Evolutionary conservation across 1,284 basidiomycete species (phyloP), one percentile per base, ranked within the genome.

Genomic region (Ceratobasidium sp.): DNA sequence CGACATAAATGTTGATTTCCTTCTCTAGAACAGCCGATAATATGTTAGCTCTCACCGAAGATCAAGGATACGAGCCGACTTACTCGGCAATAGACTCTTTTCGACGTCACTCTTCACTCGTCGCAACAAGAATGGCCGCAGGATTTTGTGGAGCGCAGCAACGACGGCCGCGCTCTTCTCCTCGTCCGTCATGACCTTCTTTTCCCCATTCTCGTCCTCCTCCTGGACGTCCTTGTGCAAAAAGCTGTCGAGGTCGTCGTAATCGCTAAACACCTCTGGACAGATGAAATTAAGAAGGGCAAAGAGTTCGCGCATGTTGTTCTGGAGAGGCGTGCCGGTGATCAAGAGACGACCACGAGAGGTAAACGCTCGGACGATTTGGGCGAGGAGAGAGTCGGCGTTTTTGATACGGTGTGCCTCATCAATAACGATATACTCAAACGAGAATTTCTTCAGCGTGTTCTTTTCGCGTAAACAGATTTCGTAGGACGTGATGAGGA

Each of bases 371-470:
- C 97, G 89, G 67, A 99, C 96, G 78, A 99, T 98, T 82, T 98
- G 95, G 18, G 92, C 92, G 12, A 99, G 87, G 78, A 98, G 92
- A 34, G 95, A 98, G 80, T 99, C 95, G 78, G 97, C 96, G 78
- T 99, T 99, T 85, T 99, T 99, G 88, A 99, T 99, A 43, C 97
- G 92, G 79, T 99, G 97, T 0, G 97, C 97, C 82, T 99, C 97
- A 83, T 99, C 97, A 79, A 99, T 99, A 77, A 95, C 87, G 80
- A 99, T 98, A 83, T 99, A 99, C 82, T 97, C 94, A 85, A 98
- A 99, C 0, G 92, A 92, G 78, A 98, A 94, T 81, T 97, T 97
- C 82, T 94, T 96, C 76, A 99, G 86, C 0, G 92, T 87, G 30
- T 88, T 87, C 82, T 96, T 96, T 79, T 99, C 97, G 77, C 97